Percentiles rank a stretch among this genome's conserved stretches.
These are phyloP conservation scores for Boletus reticuloceps DNA, from an alignment of 768 basidiomycete species.

Conservation along the genomic window DNA sequence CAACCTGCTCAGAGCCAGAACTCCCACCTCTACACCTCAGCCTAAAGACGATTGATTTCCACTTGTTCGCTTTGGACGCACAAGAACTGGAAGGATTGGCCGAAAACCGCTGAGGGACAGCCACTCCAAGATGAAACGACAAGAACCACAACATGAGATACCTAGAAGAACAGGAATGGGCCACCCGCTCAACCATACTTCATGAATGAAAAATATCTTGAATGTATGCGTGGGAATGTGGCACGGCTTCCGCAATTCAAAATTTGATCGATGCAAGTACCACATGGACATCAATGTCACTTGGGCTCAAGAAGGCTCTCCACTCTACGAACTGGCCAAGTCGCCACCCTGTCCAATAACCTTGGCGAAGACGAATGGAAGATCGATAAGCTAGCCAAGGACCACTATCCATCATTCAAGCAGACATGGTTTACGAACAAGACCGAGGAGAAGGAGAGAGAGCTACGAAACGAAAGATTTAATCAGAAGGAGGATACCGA, in stretches of 20 bases:
- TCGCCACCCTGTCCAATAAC: neutral
- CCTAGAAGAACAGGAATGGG: neutral
- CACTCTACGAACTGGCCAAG: neutral
- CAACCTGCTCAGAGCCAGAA: too few relatives aligned
- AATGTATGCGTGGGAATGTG: neutral
- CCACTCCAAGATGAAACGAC: neutral
- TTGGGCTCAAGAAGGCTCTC: neutral
- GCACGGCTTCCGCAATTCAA: neutral
- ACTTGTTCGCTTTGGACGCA: neutral
- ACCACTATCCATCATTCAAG: neutral
- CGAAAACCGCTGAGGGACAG: neutral
- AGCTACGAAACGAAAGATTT: neutral
- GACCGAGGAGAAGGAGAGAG: neutral
- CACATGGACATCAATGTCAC: neutral
- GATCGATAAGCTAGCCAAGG: neutral
- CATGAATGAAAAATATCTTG: neutral
- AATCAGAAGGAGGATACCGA: neutral
- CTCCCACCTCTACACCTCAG: neutral
- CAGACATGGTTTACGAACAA: neutral
- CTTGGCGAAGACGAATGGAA: neutral
- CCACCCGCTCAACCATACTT: neutral
- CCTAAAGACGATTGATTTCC: neutral
- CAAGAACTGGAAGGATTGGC: neutral
- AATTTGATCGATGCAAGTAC: neutral
- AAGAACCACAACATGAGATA: neutral